These are phyloP conservation scores for Fraxinus baroniana DNA, from an alignment of 305 asterid species.

Conservation along the genomic window DNA sequence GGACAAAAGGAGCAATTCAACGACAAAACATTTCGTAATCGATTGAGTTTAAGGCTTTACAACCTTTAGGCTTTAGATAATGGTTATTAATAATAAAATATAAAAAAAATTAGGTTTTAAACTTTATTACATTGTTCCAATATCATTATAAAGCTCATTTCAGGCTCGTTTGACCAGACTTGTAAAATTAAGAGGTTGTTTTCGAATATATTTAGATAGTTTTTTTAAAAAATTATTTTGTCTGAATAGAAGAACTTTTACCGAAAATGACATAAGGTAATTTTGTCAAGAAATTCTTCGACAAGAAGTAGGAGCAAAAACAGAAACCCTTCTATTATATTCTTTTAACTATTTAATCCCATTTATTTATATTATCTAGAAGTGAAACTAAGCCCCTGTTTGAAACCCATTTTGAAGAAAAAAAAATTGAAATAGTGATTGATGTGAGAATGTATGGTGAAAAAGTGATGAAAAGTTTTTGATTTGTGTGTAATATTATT, in stretches of 20 bases:
- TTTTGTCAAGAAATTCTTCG: too few species aligned
- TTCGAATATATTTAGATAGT: too few species aligned
- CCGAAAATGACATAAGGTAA: neutral
- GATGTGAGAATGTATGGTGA: too few species aligned
- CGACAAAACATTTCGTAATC: slow-evolving; percentile 56
- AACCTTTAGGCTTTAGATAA: slow-evolving; percentile 21
- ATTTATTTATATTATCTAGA: neutral
- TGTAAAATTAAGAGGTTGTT: too few species aligned
- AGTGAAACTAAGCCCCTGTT: neutral
- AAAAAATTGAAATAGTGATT: too few species aligned
- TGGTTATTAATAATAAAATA: neutral
- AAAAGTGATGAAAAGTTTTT: too few species aligned
- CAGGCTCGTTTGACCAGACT: neutral
- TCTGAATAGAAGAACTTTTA: too few species aligned
- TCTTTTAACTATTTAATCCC: slow-evolving; percentile 3
- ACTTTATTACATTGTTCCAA: slow-evolving; percentile 19
- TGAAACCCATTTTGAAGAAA: too few species aligned
- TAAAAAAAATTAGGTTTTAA: neutral
- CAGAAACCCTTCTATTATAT: neutral
- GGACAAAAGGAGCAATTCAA: slow-evolving; percentile 45
- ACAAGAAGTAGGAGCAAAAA: neutral
- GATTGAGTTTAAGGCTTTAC: slow-evolving; percentile 27
- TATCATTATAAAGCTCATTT: slow-evolving; percentile 19
- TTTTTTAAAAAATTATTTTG: too few species aligned
- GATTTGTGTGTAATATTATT: too few species aligned